Evolutionary conservation across 2,329 filamentous ascomycete species (phyloP).

Genomic region (Cordyceps cateniannulata): DNA sequence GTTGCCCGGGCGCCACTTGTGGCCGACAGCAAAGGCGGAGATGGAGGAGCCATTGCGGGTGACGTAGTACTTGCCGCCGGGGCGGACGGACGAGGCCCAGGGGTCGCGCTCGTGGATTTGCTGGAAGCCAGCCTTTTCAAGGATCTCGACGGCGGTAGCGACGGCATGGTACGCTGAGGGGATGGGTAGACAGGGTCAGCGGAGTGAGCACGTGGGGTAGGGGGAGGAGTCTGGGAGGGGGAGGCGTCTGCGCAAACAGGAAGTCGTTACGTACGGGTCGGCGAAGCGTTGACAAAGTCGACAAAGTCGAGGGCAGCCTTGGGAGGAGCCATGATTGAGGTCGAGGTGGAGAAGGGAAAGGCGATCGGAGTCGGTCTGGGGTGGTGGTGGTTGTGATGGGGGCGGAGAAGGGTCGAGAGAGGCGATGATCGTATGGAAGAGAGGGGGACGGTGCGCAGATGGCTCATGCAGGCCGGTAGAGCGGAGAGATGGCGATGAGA

Average conservation of each 20-base stretch:
- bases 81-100: conserved; percentile 72
- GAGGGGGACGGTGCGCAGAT: not conserved
- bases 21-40: conserved; percentile 84
- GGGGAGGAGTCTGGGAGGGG: conserved; percentile 6
- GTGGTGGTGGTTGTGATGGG: not conserved
- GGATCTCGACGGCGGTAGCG: conserved; percentile 64
- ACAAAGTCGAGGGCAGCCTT: conserved; percentile 73
- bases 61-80: conserved; percentile 92
- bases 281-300: conserved; percentile 89
- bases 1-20: conserved; percentile 86
- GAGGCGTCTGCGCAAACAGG: not conserved
- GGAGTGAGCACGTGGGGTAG: not conserved
- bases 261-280: conserved; percentile 62
- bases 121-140: conserved; percentile 79
- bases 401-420: not conserved
- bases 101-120: conserved; percentile 86
- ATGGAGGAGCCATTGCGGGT: conserved; percentile 91
- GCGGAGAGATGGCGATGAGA: not conserved
- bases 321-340: conserved; percentile 43
- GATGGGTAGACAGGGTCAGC: not conserved
- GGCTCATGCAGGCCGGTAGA: not conserved
- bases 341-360: conserved; percentile 24
- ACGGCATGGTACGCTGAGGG: conserved; percentile 86
- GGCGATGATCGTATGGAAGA: not conserved
- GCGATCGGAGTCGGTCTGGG: not conserved